Evolutionary conservation across 306 rosid genomes (phyloP).

Genomic region (Vigna reflexopilosa): DNA sequence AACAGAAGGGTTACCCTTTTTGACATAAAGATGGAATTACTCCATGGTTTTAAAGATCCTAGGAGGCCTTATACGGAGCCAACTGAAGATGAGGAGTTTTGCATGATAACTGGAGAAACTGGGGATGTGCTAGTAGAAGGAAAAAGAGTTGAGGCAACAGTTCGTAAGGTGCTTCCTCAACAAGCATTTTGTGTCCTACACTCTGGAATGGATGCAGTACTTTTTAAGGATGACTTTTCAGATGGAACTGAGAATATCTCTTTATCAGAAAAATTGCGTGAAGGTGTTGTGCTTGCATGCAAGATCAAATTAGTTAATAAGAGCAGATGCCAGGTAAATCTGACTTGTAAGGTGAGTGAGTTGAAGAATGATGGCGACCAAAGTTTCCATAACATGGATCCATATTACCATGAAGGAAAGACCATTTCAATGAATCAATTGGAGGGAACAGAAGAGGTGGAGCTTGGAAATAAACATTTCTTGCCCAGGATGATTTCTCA

Average conservation of each 20-base stretch:
- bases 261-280: constrained; percentile 46
- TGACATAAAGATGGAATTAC: constrained; percentile 56
- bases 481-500: constrained; percentile 51
- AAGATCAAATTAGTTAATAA: constrained; percentile 52
- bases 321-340: constrained; percentile 48
- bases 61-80: constrained; percentile 52
- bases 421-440: constrained; percentile 24
- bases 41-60: constrained; percentile 60
- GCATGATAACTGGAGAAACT: constrained; percentile 54
- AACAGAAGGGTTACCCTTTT: constrained; percentile 44
- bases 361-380: constrained; percentile 43
- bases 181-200: constrained; percentile 55
- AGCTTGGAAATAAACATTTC: constrained; percentile 45
- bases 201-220: constrained; percentile 51
- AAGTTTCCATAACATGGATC: constrained; percentile 48
- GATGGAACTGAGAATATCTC: constrained; percentile 49
- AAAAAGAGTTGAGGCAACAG: constrained; percentile 54
- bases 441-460: constrained; percentile 27
- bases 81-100: constrained; percentile 54
- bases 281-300: constrained; percentile 51
- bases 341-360: constrained; percentile 59
- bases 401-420: constrained; percentile 50
- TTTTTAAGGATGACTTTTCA: constrained; percentile 53
- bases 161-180: constrained; percentile 46
- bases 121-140: constrained; percentile 53